Percentiles rank a stretch among this genome's conserved stretches.
Evolutionary conservation across 140 eudicot species (phyloP).

Genomic region (Oenanthe javanica): DNA sequence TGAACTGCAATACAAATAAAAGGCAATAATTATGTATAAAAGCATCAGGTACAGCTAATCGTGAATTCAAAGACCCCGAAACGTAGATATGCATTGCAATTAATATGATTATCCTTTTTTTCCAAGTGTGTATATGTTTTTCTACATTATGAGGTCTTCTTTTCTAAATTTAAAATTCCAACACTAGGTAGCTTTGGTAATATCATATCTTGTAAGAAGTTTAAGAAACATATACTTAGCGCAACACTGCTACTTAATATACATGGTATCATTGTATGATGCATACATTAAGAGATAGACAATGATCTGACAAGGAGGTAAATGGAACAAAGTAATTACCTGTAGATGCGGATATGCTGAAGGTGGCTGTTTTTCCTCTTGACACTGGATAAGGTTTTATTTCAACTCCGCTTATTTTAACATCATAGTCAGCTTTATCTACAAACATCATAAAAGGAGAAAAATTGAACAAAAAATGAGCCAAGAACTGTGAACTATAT

Average conservation of each 20-base stretch:
- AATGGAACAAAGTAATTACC: constrained; percentile 25
- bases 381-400: constrained; percentile 58
- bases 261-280: neutral
- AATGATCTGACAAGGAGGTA: neutral
- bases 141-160: neutral
- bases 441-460: constrained; percentile 25
- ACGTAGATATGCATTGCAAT: neutral
- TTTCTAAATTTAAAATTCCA: neutral
- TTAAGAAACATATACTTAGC: neutral
- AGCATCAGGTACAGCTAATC: neutral
- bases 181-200: neutral
- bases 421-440: constrained; percentile 42
- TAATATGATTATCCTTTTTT: neutral
- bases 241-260: neutral
- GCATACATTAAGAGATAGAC: neutral
- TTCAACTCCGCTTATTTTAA: constrained; percentile 61
- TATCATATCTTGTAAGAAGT: neutral
- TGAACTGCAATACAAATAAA: neutral
- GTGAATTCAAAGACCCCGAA: neutral
- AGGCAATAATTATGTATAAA: neutral
- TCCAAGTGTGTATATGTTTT: neutral
- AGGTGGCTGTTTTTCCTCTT: constrained; percentile 53
- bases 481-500: neutral
- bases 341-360: constrained; percentile 59
- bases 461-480: neutral